Percentiles rank a stretch among this genome's conserved stretches.
These are phyloP conservation scores for Panaeolus papilionaceus DNA, from an alignment of 768 basidiomycete genomes.

Conservation along the genomic window DNA sequence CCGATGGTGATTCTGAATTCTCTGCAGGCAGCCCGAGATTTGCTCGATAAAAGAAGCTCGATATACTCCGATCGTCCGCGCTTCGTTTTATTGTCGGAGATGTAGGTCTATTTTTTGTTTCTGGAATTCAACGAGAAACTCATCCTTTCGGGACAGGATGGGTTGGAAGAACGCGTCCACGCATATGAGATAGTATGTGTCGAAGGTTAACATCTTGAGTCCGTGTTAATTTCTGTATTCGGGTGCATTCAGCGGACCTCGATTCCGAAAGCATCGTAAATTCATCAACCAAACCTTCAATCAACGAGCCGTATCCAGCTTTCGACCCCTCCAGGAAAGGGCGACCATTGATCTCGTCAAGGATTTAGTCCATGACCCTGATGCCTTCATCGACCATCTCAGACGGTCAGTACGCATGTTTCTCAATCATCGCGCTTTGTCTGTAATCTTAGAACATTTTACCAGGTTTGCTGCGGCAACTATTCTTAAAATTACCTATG, in stretches of 20 bases:
- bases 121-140: background rate
- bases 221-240: conserved; percentile 15
- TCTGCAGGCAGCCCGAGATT: conserved; percentile 47
- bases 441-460: background rate
- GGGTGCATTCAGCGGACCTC: conserved; percentile 46
- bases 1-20: conserved; percentile 58
- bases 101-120: conserved; percentile 39
- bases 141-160: conserved; percentile 41
- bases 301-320: conserved; percentile 43
- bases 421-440: background rate
- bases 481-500: conserved; percentile 56
- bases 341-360: conserved; percentile 49
- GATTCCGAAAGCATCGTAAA: conserved; percentile 57
- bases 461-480: conserved; percentile 53
- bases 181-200: conserved; percentile 52
- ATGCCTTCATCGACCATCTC: conserved; percentile 47
- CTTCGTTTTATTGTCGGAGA: conserved; percentile 52
- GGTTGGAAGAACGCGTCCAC: conserved; percentile 55
- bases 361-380: conserved; percentile 44
- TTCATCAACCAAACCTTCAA: conserved; percentile 58
- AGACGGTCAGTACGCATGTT: conserved; percentile 38
- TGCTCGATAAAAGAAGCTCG: conserved; percentile 60
- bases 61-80: conserved; percentile 60
- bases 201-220: conserved; percentile 17
- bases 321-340: conserved; percentile 49